phyloP scores from a whole-genome alignment of 805 yeast species.

The Danielozyma ontarioensis region DNA sequence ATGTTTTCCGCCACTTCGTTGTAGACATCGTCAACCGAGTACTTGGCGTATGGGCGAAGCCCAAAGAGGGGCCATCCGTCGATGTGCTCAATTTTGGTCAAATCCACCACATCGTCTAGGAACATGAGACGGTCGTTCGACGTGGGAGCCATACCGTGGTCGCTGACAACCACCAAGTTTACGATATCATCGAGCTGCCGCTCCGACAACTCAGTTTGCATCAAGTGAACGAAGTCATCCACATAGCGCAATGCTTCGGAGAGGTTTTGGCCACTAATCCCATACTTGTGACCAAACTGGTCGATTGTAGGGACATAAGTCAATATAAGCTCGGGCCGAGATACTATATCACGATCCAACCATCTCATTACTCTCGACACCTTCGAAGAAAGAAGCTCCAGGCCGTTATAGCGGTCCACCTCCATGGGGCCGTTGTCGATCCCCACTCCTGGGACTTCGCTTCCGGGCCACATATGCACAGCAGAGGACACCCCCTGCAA shows the following conservation, averaged over 20 bases:
- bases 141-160: slow-evolving; percentile 93
- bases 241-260: slow-evolving; percentile 53
- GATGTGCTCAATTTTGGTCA: slow-evolving; percentile 49
- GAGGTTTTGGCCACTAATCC: slow-evolving; percentile 59
- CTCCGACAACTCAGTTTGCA: slow-evolving; percentile 42
- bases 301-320: slow-evolving; percentile 81
- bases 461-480: slow-evolving; percentile 97
- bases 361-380: slow-evolving; percentile 54
- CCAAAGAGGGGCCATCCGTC: slow-evolving; percentile 91
- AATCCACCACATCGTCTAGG: slow-evolving; percentile 66
- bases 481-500: slow-evolving; percentile 59
- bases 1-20: slow-evolving; percentile 34
- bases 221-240: slow-evolving; percentile 54
- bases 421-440: slow-evolving; percentile 40
- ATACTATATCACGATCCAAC: slow-evolving; percentile 52
- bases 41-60: slow-evolving; percentile 48
- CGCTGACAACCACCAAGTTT: slow-evolving; percentile 76
- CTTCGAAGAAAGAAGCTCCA: slow-evolving; percentile 57
- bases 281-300: slow-evolving; percentile 68
- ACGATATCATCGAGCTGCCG: slow-evolving; percentile 62
- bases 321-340: slow-evolving; percentile 72
- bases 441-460: slow-evolving; percentile 59
- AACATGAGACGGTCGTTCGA: slow-evolving; percentile 61
- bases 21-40: slow-evolving; percentile 40
- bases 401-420: slow-evolving; percentile 60